These are phyloP conservation scores for Atractiella rhizophila DNA, from an alignment of 768 basidiomycete species.

Conservation along the genomic window DNA sequence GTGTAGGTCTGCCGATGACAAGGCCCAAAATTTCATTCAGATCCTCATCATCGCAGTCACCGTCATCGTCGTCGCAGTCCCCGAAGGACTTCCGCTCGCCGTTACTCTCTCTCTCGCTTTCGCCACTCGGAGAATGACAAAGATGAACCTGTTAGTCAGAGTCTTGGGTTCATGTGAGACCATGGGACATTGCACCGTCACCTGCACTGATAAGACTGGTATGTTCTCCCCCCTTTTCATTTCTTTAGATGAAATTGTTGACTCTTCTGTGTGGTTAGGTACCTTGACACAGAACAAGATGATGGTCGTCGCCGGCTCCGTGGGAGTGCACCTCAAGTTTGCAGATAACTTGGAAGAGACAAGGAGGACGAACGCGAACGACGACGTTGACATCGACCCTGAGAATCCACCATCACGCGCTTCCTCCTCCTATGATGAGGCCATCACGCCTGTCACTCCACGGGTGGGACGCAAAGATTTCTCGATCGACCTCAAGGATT, in stretches of 20 bases:
- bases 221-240: neutral
- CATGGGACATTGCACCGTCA: constrained; percentile 90
- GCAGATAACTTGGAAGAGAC: constrained; percentile 54
- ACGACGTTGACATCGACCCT: constrained; percentile 19
- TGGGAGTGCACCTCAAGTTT: constrained; percentile 86
- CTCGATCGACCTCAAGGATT: constrained; percentile 49
- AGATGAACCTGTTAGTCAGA: constrained; percentile 79
- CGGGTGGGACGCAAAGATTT: constrained; percentile 34
- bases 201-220: constrained; percentile 83
- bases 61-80: constrained; percentile 56
- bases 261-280: no score
- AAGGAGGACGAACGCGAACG: constrained; percentile 44
- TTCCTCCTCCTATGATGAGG: constrained; percentile 3
- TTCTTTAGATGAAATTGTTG: constrained; percentile 3
- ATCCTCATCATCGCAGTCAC: constrained; percentile 89
- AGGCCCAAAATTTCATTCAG: constrained; percentile 71
- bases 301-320: constrained; percentile 84
- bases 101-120: constrained; percentile 91
- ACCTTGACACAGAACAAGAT: constrained; percentile 87
- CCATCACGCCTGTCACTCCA: constrained; percentile 10
- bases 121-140: constrained; percentile 94
- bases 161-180: constrained; percentile 92
- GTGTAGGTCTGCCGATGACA: constrained; percentile 41
- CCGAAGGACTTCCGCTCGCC: constrained; percentile 62
- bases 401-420: neutral